These are phyloP conservation scores for Viola pubescens DNA, from an alignment of 441 rosid species.

Conservation along the genomic window DNA sequence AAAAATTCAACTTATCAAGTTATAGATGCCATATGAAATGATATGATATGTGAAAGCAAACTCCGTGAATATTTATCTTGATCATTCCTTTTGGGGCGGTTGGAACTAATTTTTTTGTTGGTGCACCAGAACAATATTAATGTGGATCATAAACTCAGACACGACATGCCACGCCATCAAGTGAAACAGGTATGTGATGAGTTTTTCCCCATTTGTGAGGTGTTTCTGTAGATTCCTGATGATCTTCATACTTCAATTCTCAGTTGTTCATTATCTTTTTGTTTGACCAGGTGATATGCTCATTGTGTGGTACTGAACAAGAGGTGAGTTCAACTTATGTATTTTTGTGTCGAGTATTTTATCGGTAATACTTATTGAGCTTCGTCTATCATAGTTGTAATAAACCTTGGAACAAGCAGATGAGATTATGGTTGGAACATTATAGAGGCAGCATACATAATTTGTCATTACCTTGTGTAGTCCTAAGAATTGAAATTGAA, in stretches of 20 bases:
- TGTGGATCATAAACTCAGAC: slow-evolving; percentile 51
- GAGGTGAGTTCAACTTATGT: slow-evolving; percentile 39
- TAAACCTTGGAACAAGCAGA: too few relatives aligned
- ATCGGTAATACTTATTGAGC: neutral
- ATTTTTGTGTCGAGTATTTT: neutral
- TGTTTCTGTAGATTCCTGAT: slow-evolving; percentile 6
- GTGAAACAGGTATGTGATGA: slow-evolving; percentile 37
- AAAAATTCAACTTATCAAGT: neutral
- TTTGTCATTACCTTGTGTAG: too few relatives aligned
- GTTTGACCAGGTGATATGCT: slow-evolving; percentile 63
- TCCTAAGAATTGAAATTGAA: too few relatives aligned
- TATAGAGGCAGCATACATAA: too few relatives aligned
- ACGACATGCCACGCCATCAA: slow-evolving; percentile 77
- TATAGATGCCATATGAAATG: neutral
- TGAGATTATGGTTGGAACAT: too few relatives aligned
- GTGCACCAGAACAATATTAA: slow-evolving; percentile 51
- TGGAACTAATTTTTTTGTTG: neutral
- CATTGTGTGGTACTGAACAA: slow-evolving; percentile 80
- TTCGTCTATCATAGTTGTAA: neutral
- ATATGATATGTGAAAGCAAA: neutral
- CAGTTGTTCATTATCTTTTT: neutral
- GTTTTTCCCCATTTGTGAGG: neutral
- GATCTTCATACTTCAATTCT: neutral
- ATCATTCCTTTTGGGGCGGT: neutral
- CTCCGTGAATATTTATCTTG: neutral